Base-by-base conservation (phyloP, 2,329 filamentous ascomycete genomes). In the Cryphonectria japonica region DNA sequence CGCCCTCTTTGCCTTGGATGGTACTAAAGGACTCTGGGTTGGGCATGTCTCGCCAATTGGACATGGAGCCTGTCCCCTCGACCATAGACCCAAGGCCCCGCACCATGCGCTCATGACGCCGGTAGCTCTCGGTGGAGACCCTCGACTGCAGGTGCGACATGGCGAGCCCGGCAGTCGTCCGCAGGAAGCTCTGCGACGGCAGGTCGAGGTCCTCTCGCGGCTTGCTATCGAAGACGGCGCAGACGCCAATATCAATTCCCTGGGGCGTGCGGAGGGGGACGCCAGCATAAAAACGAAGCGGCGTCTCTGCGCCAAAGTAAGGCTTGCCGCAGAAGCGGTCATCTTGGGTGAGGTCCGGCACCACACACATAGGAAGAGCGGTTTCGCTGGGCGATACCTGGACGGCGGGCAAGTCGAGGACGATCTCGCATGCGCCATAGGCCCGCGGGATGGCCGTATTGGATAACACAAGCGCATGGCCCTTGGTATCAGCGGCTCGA, bases 111-210 rank as follows among this genome's bases (percentile, higher is more conserved):
- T 76, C 75, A 39, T 75, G 75, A 16, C 76, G 75, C 14, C 74
- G 66, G 3, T 74, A 73, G 63, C 69, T 75, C 32, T 77, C 75
- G 14, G 68, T 70, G 19, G 72, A 69, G 57, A 74, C 73, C 32
- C 74, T 70, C 19, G 75, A 73, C 6, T 79, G 76, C 50, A 80
- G 67, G 57, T 79, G 76, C 4, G 71, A 74, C 73, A 77, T 76
- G 69, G 77, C 74, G 14, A 76, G 69, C 37, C 59, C 57, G 8
- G 77, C 72, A 13, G 77, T 75, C 60, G 78, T 75, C 52, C 73
- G 74, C 68, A 78, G 67, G 41, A 75, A 72, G n/a, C 72, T 70
- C 5, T 69, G 72, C 1, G 73, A 68, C 32, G 73, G 70, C 32
- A 72, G 68, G 46, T 75, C 70, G 0, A 73, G 32, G n/a, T 57